A percentile compares a stretch with the other conserved stretches of the same genome.
These are phyloP conservation scores for Fusarium praegraminearum DNA, from an alignment of 2,329 filamentous ascomycete genomes.

Conservation along the genomic window DNA sequence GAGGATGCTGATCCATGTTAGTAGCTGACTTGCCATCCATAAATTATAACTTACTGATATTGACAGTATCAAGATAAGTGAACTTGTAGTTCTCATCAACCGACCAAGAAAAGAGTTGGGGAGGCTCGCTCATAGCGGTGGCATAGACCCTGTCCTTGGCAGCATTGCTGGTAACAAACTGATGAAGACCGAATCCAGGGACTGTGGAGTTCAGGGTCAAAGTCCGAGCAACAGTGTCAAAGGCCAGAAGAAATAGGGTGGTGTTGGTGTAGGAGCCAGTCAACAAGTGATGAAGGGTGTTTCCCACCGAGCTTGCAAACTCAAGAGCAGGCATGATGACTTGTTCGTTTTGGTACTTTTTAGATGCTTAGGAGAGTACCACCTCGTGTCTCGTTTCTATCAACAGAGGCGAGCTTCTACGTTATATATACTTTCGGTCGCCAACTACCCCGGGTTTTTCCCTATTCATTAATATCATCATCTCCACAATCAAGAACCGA, in stretches of 20 bases:
- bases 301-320: background rate
- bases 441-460: background rate
- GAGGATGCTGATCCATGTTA: background rate
- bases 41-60: background rate
- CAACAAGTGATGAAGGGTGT: slow-evolving; percentile 5
- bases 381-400: background rate
- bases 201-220: slow-evolving; percentile 5
- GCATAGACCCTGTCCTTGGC: background rate
- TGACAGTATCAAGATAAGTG: slow-evolving; percentile 4
- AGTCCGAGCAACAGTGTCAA: slow-evolving; percentile 4
- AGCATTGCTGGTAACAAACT: slow-evolving; percentile 6
- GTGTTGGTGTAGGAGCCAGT: slow-evolving; percentile 10
- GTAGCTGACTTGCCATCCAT: fast-evolving
- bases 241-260: slow-evolving; percentile 7
- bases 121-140: slow-evolving; percentile 6
- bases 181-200: slow-evolving; percentile 3
- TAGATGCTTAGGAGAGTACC: background rate
- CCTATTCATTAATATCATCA: background rate
- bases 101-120: slow-evolving; percentile 9
- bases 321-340: slow-evolving; percentile 1
- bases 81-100: slow-evolving; percentile 11
- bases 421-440: background rate
- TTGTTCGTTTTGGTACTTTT: fast-evolving
- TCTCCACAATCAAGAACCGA: background rate
- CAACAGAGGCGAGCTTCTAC: background rate